These are phyloP conservation scores for Ogataea allantospora DNA, from an alignment of 805 yeast species.

Conservation along the genomic window DNA sequence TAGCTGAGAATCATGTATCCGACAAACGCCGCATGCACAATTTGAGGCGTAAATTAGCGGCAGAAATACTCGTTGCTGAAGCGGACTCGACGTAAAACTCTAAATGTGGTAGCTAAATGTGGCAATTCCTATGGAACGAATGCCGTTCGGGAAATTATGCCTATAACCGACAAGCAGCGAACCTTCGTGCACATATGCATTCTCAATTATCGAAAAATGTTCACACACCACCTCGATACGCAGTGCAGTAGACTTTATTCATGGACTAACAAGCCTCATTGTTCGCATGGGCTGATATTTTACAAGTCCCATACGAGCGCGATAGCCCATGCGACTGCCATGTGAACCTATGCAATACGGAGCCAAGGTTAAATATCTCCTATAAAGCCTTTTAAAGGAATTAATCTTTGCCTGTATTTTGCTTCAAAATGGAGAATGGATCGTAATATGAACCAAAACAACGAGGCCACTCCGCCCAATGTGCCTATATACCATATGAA, in stretches of 20 bases:
- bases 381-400: neutral
- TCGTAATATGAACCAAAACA: neutral
- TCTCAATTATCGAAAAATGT: neutral
- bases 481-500: neutral
- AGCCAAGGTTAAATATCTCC: neutral
- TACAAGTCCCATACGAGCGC: neutral
- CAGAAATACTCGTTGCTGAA: no score
- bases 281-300: neutral
- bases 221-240: neutral
- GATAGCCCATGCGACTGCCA: neutral
- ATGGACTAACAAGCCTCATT: neutral
- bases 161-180: neutral
- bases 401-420: no score
- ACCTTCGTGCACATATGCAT: neutral
- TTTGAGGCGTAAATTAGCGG: no score
- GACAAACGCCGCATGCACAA: neutral
- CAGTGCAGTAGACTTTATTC: neutral
- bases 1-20: neutral
- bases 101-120: no score
- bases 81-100: no score
- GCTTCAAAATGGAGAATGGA: neutral
- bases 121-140: no score
- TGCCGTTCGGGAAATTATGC: no score
- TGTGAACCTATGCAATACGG: neutral
- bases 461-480: neutral